A percentile compares a stretch with the other conserved stretches of the same genome.
These are phyloP conservation scores for Ascochyta koolunga DNA, from an alignment of 2,329 filamentous ascomycete genomes.

Conservation along the genomic window DNA sequence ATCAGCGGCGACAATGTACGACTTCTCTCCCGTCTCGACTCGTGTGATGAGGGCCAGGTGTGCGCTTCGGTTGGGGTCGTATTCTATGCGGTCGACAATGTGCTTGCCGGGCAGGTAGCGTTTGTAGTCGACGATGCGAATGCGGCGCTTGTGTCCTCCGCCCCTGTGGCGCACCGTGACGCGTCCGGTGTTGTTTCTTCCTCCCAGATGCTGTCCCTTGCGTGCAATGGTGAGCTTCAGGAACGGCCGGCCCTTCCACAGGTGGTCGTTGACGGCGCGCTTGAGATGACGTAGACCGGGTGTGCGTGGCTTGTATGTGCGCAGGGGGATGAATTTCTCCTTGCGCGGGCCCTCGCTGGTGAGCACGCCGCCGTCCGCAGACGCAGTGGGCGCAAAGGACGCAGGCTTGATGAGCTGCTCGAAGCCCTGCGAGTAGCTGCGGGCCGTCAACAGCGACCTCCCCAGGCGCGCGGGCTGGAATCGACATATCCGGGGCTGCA, in stretches of 20 bases:
- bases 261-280: slow-evolving; percentile 91
- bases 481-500: slow-evolving; percentile 69
- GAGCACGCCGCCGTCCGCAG: slow-evolving; percentile 33
- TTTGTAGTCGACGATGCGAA: slow-evolving; percentile 88
- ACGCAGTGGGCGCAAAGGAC: slow-evolving; percentile 41
- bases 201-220: slow-evolving; percentile 90
- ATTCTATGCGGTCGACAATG: slow-evolving; percentile 90
- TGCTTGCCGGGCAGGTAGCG: slow-evolving; percentile 81
- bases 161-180: slow-evolving; percentile 91
- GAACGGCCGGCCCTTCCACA: slow-evolving; percentile 91
- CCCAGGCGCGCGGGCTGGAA: slow-evolving; percentile 57
- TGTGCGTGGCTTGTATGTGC: slow-evolving; percentile 91
- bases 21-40: slow-evolving; percentile 74
- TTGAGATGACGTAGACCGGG: slow-evolving; percentile 91
- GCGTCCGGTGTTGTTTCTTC: slow-evolving; percentile 83
- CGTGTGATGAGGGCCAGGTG: slow-evolving; percentile 89
- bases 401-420: slow-evolving; percentile 42
- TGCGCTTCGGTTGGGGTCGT: slow-evolving; percentile 90
- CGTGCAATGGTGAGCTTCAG: slow-evolving; percentile 86
- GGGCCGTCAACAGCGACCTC: slow-evolving; percentile 54
- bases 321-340: slow-evolving; percentile 59
- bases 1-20: slow-evolving; percentile 94
- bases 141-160: slow-evolving; percentile 88
- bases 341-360: slow-evolving; percentile 36
- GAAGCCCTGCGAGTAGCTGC: slow-evolving; percentile 57